Percentiles rank a stretch among this genome's conserved stretches.
These are phyloP conservation scores for Mercurialis annua DNA, from an alignment of 345 rosid genomes.

Conservation along the genomic window DNA sequence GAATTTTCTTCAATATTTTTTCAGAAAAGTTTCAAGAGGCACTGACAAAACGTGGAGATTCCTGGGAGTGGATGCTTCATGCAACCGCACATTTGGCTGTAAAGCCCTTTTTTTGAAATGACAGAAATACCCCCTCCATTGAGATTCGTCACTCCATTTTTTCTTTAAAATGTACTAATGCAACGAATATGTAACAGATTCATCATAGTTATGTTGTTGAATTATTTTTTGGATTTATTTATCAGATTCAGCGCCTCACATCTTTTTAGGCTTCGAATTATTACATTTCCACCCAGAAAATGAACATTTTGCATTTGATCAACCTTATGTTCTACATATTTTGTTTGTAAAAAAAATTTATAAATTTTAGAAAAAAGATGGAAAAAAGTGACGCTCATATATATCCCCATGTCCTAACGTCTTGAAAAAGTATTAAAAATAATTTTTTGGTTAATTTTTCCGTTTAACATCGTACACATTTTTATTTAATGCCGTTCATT, in stretches of 20 bases:
- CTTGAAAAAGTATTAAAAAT: too few relatives aligned
- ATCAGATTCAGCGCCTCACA: background rate
- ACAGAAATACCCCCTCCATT: background rate
- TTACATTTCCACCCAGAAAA: too few relatives aligned
- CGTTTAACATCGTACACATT: too few relatives aligned
- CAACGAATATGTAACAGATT: background rate
- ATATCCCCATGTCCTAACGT: too few relatives aligned
- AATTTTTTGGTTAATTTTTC: too few relatives aligned
- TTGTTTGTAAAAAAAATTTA: background rate
- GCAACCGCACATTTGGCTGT: conserved; percentile 59
- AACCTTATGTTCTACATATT: too few relatives aligned
- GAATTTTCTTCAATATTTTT: too few relatives aligned
- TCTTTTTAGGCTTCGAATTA: background rate
- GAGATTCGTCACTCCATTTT: background rate
- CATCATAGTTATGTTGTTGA: background rate
- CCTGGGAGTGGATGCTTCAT: conserved; percentile 30
- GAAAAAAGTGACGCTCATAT: too few relatives aligned
- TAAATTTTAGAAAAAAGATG: background rate
- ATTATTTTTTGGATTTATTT: background rate
- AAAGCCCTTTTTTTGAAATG: background rate
- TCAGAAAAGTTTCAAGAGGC: too few relatives aligned
- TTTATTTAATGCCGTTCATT: too few relatives aligned
- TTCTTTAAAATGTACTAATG: too few relatives aligned
- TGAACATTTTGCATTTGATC: too few relatives aligned
- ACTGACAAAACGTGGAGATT: conserved; percentile 35